Evolutionary conservation across 2,329 filamentous ascomycete genomes (phyloP).

Genomic region (Xylariales sp.): DNA sequence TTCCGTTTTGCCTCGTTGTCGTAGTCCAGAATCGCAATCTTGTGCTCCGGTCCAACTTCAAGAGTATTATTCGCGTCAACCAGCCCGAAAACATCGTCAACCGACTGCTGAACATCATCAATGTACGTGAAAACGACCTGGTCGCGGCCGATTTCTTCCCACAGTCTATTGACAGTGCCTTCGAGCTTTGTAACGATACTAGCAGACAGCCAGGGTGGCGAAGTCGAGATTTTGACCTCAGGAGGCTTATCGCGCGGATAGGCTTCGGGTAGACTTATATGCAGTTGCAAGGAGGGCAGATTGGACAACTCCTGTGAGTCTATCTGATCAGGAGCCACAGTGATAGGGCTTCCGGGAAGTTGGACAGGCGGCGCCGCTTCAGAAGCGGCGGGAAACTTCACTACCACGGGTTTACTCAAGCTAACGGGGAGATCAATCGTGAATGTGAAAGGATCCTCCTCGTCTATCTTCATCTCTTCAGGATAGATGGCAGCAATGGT

Average conservation of each 20-base stretch:
- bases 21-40: constrained; percentile 71
- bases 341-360: constrained; percentile 9
- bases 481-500: constrained; percentile 62
- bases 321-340: constrained; percentile 12
- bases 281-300: constrained; percentile 52
- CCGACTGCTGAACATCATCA: constrained; percentile 55
- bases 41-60: constrained; percentile 51
- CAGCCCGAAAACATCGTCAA: constrained; percentile 57
- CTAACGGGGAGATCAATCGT: constrained; percentile 54
- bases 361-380: constrained; percentile 25
- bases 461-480: constrained; percentile 47
- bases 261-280: constrained; percentile 49
- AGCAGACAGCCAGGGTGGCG: constrained; percentile 52
- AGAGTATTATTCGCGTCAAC: constrained; percentile 43
- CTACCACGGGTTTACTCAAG: constrained; percentile 49
- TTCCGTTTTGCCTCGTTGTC: constrained; percentile 69
- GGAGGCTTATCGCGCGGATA: constrained; percentile 55
- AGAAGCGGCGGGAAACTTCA: constrained; percentile 49
- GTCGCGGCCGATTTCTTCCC: constrained; percentile 58
- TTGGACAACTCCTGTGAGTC: constrained; percentile 50
- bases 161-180: constrained; percentile 46
- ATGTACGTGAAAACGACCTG: constrained; percentile 59
- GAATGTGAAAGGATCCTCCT: constrained; percentile 43
- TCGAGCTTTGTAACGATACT: constrained; percentile 45
- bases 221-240: constrained; percentile 44